phyloP scores from a whole-genome alignment of 2,329 filamentous ascomycete species.

The Alternaria brassicicola region DNA sequence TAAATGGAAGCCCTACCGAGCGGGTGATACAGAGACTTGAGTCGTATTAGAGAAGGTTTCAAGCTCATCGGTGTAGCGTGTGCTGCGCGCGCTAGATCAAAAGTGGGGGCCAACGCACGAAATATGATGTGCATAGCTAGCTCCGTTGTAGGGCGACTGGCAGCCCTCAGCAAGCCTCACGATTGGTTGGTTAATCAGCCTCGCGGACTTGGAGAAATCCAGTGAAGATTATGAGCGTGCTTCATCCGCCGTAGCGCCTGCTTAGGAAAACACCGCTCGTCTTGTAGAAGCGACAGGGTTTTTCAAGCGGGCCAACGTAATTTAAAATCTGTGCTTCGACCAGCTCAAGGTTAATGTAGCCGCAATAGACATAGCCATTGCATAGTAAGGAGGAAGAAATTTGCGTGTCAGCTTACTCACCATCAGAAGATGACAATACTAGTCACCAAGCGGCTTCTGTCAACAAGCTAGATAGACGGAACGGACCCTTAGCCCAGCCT shows the following conservation, averaged over 20 bases:
- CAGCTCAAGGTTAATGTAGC: not conserved
- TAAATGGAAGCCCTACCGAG: not conserved
- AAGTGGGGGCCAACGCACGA: not conserved
- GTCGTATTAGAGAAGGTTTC: not conserved
- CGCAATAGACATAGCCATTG: not conserved
- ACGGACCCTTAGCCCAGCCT: constrained; percentile 12
- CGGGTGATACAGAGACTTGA: not conserved
- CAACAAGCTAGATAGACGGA: constrained; percentile 3
- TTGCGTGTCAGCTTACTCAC: not conserved
- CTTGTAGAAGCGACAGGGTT: not conserved
- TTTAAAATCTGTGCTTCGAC: not conserved
- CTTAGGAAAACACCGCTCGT: not conserved
- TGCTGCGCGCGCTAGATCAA: not conserved
- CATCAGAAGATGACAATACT: not conserved
- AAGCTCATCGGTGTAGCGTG: not conserved
- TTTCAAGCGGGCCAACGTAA: not conserved
- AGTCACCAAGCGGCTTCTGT: not conserved
- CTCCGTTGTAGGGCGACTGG: not conserved
- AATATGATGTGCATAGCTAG: constrained; percentile 13
- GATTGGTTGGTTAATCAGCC: not conserved
- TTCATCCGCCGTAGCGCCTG: not conserved
- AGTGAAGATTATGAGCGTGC: not conserved
- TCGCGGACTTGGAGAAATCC: not conserved
- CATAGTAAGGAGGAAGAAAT: not conserved
- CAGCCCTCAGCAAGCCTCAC: not conserved